phyloP scores from a whole-genome alignment of 202 grass and related monocot species.

The Eragrostis tef region DNA sequence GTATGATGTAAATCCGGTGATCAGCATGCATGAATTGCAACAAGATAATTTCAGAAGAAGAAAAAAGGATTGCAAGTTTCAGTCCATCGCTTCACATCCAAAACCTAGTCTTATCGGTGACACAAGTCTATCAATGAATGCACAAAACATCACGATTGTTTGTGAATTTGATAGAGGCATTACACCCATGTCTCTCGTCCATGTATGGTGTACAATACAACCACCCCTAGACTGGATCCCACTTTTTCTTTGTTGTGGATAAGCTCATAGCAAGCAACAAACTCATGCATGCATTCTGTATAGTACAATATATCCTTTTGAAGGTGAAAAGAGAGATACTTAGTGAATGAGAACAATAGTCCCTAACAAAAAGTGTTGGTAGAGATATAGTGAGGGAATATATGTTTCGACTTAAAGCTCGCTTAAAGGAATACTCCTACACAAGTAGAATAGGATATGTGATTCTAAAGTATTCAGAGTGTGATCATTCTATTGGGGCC shows the following conservation, averaged over 20 bases:
- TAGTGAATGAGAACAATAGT: slow-evolving; percentile 41
- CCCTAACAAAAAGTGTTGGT: slow-evolving; percentile 35
- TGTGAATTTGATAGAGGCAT: slow-evolving; percentile 28
- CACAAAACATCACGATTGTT: not conserved
- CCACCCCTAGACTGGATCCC: not conserved
- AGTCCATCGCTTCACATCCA: not conserved
- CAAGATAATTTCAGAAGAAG: not conserved
- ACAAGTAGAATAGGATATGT: slow-evolving; percentile 41
- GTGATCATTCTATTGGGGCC: slow-evolving; percentile 34
- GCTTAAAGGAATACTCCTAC: slow-evolving; percentile 38
- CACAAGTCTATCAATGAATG: not conserved
- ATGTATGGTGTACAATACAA: not conserved
- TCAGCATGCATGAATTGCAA: not conserved
- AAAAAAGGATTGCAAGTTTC: not conserved
- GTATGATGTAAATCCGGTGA: not conserved
- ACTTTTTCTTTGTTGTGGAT: slow-evolving; percentile 9
- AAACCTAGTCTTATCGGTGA: not conserved
- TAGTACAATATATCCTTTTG: not conserved
- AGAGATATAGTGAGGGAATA: slow-evolving; percentile 46
- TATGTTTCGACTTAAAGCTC: slow-evolving; percentile 52
- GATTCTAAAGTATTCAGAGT: slow-evolving; percentile 28
- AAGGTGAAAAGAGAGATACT: not conserved
- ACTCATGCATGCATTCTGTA: not conserved
- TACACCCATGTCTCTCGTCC: not conserved
- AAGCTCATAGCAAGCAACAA: slow-evolving; percentile 36